phyloP scores from a whole-genome alignment of 768 basidiomycete genomes.

The Kondoa malvinella region DNA sequence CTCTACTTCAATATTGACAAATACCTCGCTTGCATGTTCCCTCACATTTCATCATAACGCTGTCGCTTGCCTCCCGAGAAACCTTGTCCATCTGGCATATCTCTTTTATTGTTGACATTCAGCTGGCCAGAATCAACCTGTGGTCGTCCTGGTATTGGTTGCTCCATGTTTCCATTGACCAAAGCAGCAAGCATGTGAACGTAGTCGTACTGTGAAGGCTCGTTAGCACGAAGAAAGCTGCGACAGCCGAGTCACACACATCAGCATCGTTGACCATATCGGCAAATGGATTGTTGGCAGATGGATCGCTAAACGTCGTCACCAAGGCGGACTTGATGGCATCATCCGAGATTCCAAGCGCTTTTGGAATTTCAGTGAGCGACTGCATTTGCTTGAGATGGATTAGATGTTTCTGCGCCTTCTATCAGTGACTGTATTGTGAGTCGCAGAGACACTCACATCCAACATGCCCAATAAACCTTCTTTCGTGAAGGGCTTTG shows the following conservation, averaged over 20 bases:
- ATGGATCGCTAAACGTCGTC: conserved; percentile 19
- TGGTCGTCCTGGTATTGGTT: not conserved
- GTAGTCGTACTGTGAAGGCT: conserved; percentile 6
- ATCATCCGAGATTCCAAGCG: conserved; percentile 45
- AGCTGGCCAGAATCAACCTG: not conserved
- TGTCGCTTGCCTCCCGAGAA: not conserved
- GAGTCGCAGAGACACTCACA: conserved; percentile 33
- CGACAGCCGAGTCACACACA: not conserved
- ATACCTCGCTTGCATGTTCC: too few relatives aligned
- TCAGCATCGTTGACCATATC: conserved; percentile 11
- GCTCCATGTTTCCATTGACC: not conserved
- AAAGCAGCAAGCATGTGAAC: conserved; percentile 11
- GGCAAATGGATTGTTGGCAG: conserved; percentile 23
- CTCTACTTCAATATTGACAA: too few relatives aligned
- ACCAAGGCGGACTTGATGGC: conserved; percentile 31
- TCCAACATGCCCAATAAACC: conserved; percentile 82
- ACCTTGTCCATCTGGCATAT: not conserved
- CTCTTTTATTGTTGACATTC: not conserved
- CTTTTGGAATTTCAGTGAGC: conserved; percentile 48
- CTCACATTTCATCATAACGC: not conserved
- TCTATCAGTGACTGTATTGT: conserved; percentile 35
- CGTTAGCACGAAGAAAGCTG: not conserved
- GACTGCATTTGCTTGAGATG: conserved; percentile 61
- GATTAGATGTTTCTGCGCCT: conserved; percentile 71
- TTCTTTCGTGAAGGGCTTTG: conserved; percentile 94